Evolutionary conservation across 2,329 filamentous ascomycete species (phyloP), one percentile per base, ranked within the genome.

Genomic region (Simplicillium sp.): DNA sequence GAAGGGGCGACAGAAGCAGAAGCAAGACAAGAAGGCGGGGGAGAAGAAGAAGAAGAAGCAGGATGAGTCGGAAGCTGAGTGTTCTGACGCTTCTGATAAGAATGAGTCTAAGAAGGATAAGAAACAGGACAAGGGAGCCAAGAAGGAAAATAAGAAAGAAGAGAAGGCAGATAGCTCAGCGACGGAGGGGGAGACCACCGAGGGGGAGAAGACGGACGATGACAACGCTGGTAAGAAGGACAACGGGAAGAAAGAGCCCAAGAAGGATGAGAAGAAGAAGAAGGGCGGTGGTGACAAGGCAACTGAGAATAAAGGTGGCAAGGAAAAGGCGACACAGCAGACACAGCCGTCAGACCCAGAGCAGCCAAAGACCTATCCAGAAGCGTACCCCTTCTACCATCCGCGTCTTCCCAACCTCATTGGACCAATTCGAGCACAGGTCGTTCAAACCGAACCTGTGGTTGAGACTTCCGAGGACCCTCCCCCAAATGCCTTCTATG

Each of bases 401-500:
- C 49, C 56, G 14, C 61, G 58, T 38, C 57, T 56, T 4, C 65
- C 69, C 0, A 64, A 71, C 35, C 60, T 70, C 38, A 59, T 78
- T 34, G 57, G 70, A 47, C 69, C 71, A 3, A 58, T 67, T 33
- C 62, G 64, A 18, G 61, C 70, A 18, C 63, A 72, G 37, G 65
- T 75, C 14, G 53, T 79, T 29, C 66, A 75, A 40, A 64, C 75
- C 2, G 75, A 80, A 50, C 70, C 77, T 45, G 64, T 74, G 3
- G 57, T 79, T 15, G 74, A 78, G 48, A 59, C 56, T 2, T 59
- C 61, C 3, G 58, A 67, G 34, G 75, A 79, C 46, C 75, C 75
- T 8, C 62, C 64, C 2, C 77, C 75, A 11, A 81, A 80, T 49
- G 73, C 76, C 34, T 80, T 74, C 50, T 72, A 70, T 49, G 75